phyloP scores from a whole-genome alignment of 192 early-diverging fungal genomes.

The Backusella morwellensis region DNA sequence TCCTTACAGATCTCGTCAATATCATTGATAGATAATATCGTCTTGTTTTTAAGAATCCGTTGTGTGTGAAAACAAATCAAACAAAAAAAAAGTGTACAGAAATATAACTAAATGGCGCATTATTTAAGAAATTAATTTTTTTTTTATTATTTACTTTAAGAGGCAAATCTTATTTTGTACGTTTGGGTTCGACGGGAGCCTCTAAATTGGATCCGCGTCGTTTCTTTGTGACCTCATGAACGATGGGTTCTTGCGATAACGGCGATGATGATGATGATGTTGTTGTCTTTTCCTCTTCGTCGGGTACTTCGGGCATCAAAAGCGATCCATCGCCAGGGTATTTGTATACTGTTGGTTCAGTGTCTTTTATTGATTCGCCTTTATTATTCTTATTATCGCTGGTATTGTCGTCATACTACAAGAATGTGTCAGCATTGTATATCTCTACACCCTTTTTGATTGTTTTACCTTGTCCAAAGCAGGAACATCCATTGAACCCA shows the following conservation, averaged over 20 bases:
- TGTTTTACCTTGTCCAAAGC: constrained; percentile 43
- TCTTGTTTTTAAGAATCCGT: too few relatives aligned
- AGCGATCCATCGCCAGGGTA: constrained; percentile 49
- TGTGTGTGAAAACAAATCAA: too few relatives aligned
- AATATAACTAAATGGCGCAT: too few relatives aligned
- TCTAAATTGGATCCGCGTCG: constrained; percentile 3
- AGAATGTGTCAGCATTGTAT: too few relatives aligned
- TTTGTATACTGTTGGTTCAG: constrained; percentile 40
- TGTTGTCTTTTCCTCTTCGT: constrained; percentile 31
- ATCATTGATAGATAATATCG: too few relatives aligned
- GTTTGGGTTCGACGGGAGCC: background rate
- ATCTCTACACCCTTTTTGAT: background rate
- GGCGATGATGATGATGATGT: background rate
- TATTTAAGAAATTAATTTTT: too few relatives aligned
- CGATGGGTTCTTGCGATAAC: background rate
- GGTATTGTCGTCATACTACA: constrained; percentile 24
- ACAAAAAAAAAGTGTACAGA: too few relatives aligned
- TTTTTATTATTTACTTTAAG: background rate
- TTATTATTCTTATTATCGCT: background rate
- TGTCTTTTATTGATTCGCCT: background rate
- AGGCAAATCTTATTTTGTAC: background rate
- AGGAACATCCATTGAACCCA: constrained; percentile 42
- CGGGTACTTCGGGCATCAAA: constrained; percentile 52
- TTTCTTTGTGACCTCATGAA: background rate
- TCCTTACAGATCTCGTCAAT: too few relatives aligned